phyloP scores from a whole-genome alignment of 148 eudicot species.

The Silene conica region DNA sequence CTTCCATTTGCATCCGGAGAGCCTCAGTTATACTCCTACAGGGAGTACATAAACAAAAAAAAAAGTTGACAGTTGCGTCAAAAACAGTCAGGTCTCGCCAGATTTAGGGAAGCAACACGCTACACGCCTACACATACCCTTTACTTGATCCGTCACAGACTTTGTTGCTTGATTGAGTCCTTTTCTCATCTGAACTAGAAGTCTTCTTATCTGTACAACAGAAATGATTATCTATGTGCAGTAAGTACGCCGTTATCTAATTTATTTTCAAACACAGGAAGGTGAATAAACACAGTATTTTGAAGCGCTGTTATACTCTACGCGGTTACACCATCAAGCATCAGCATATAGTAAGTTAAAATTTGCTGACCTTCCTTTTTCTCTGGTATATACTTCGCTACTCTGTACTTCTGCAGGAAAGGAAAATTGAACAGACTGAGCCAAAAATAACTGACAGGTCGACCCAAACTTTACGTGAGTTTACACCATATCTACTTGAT shows the following conservation, averaged over 20 bases:
- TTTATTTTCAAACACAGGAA: neutral
- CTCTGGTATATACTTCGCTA: conserved; percentile 42
- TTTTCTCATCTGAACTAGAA: conserved; percentile 30
- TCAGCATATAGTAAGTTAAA: neutral
- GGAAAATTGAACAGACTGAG: neutral
- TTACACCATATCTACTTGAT: neutral
- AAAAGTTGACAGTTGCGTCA: neutral
- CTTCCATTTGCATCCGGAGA: conserved; percentile 41
- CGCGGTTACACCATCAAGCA: too few relatives aligned
- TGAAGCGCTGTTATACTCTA: neutral
- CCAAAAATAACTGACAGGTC: conserved; percentile 2
- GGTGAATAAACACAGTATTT: neutral
- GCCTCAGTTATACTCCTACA: conserved; percentile 33
- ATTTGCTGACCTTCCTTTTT: conserved; percentile 38
- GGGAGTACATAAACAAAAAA: neutral
- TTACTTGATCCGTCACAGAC: conserved; percentile 19
- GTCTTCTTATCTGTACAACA: conserved; percentile 24
- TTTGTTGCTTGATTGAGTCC: conserved; percentile 20
- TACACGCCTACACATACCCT: conserved; percentile 22
- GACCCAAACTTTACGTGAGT: neutral
- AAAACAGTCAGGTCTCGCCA: conserved; percentile 5
- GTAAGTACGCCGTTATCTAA: too few relatives aligned
- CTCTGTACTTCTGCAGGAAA: conserved; percentile 39
- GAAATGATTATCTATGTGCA: neutral
- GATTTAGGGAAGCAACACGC: neutral